Evolutionary conservation across 2,329 filamentous ascomycete species (phyloP), one percentile per base, ranked within the genome.

Genomic region (Fusarium tjaetaba): DNA sequence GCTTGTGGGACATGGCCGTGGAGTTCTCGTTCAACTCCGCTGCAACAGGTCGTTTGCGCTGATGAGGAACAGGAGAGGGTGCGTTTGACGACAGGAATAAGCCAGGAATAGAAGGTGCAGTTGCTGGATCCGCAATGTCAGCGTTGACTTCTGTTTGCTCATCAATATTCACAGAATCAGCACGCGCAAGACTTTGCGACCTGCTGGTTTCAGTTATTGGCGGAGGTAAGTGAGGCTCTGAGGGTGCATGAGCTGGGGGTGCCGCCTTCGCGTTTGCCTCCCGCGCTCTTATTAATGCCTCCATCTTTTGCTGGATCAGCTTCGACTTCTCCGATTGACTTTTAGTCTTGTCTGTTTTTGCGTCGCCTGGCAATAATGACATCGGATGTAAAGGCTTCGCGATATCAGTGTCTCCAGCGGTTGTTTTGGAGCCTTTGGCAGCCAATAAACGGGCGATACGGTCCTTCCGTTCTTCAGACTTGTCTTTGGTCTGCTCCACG

Each of bases 361-460:
- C 38, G 26, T 48, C 38, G 18, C 20, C 15, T 24, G 41, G 42
- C 46, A 43, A 89, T 30, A 24, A 39, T 20, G 63, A 15, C 22
- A 34, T 22, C 14, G 28, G 22, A 39, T 45, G 41, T 14, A 53
- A 13, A 34, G 52, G 20, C 41, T 66, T 68, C 41, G 64, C 53
- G 20, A 72, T 52, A 32, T 46, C 41, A 24, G 49, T 38, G 2
- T 65, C 61, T 34, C 68, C 24, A 36, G 79, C 60, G 32, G 76
- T 70, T 32, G 76, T 48, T 39, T 91, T 93, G 39, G 89, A 88
- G 58, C 87, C 88, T 80, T 93, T 95, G 4, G 89, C 90, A n/a
- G 93, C 93, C 61, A 95, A 86, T 62, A 95, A 87, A 55, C 92
- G 90, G 8, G 93, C 93, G 68, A 96, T 94, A 46, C 93, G 90